Evolutionary conservation across 108 stramenopile genomes (phyloP), one percentile per base, ranked within the genome.

Genomic region (Cyclotella atomus): DNA sequence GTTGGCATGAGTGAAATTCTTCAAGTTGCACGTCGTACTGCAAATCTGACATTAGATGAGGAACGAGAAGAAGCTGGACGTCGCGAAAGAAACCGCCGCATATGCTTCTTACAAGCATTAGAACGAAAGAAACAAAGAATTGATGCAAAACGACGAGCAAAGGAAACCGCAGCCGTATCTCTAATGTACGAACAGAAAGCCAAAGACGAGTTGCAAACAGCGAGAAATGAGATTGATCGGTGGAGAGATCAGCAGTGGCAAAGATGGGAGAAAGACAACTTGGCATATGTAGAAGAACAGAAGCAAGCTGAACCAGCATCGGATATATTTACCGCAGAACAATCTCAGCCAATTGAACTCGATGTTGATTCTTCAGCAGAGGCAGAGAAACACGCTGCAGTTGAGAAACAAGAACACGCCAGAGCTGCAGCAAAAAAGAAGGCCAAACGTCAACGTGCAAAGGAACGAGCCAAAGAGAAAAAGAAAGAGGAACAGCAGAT

Each of bases 361-460:
- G 45, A 2, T 20, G 14, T 29, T 25, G 56, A 54, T 21, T 24
- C 62, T 16, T 15, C 34, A 30, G 45, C 36, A 45, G 17, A 27
- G 14, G 38, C 30, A 10, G 47, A 57, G 32, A 23, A 70, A 44
- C 35, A 24, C 3, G 17, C 25, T n/a, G 24, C 41, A n/a, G 59
- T 54, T 56, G 67, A 64, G 73, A 70, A 63, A 76, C 10, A 70
- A 43, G 60, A 35, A 28, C 52, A 41, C 20, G 17, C n/a, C 35
- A 77, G 44, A 59, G 71, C 41, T 10, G 76, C 70, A 19, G 82
- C 78, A 4, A 83, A 79, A 50, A 72, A 72, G 20, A 73, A 76
- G 16, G 82, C 81, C 12, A 87, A 87, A 53, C 28, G 84, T 23
- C 84, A 83, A 70, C 76, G 77, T 29, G 87, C 84, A 23, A 85